A percentile compares a stretch with the other conserved stretches of the same genome.
Conservation (phyloP, 441 rosid species). For the Biscutella laevigata region DNA sequence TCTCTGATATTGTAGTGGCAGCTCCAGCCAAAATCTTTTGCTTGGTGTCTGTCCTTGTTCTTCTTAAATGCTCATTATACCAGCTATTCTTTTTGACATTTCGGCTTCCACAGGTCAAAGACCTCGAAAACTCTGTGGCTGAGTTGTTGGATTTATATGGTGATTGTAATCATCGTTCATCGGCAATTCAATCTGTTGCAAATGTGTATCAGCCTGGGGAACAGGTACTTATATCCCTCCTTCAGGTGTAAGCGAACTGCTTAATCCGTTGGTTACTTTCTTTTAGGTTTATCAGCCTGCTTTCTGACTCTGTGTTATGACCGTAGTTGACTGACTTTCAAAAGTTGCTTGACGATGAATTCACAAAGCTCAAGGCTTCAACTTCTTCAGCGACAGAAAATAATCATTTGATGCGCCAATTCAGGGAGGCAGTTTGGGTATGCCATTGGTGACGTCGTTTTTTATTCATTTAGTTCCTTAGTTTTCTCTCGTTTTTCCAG, state of each 20-base stretch:
- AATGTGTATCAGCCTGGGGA: constrained; percentile 47
- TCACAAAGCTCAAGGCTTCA: constrained; percentile 39
- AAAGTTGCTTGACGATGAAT: constrained; percentile 55
- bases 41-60: background rate
- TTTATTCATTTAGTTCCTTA: background rate
- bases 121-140: constrained; percentile 54
- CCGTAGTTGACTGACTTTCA: constrained; percentile 67
- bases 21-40: background rate
- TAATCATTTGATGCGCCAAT: constrained; percentile 54
- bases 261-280: background rate
- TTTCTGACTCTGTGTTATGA: constrained; percentile 17
- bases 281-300: background rate
- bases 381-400: constrained; percentile 34
- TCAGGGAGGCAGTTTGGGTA: constrained; percentile 83
- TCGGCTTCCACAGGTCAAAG: constrained; percentile 48
- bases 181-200: constrained; percentile 56
- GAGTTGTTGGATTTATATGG: constrained; percentile 49
- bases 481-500: background rate
- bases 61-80: background rate
- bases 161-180: constrained; percentile 38
- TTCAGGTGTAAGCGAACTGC: background rate
- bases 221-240: constrained; percentile 35
- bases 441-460: background rate
- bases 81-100: background rate
- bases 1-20: background rate